A percentile compares a stretch with the other conserved stretches of the same genome.
Evolutionary conservation across 805 yeast species (phyloP).

Genomic region (Myxozyma kluyveri): DNA sequence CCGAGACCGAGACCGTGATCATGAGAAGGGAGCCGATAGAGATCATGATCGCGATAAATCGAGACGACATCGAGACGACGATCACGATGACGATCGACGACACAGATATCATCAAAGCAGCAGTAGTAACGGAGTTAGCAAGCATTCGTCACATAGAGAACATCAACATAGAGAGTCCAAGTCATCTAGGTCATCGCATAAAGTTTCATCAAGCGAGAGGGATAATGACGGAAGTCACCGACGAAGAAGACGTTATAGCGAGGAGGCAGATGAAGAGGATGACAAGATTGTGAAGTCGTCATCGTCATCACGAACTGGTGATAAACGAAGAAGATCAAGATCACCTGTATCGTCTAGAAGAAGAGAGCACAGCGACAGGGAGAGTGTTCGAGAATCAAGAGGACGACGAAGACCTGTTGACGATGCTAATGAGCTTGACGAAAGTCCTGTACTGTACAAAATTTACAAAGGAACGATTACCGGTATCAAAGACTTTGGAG

Average conservation of each 20-base stretch:
- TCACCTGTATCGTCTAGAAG: background rate
- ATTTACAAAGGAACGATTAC: slow-evolving; percentile 62
- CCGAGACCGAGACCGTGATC: slow-evolving; percentile 2
- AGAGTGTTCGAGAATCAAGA: background rate
- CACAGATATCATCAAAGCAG: background rate
- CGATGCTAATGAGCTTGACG: slow-evolving; percentile 30
- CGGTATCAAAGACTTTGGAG: slow-evolving; percentile 68
- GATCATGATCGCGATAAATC: background rate
- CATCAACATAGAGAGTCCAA: too few relatives aligned
- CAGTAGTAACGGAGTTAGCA: background rate
- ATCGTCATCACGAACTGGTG: background rate
- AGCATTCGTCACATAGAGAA: too few relatives aligned
- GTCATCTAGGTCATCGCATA: too few relatives aligned
- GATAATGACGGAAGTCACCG: slow-evolving; percentile 2
- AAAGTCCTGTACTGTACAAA: slow-evolving; percentile 43
- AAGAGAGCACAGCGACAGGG: background rate
- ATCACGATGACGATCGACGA: slow-evolving; percentile 1
- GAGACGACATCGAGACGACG: slow-evolving; percentile 4
- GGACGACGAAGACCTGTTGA: background rate
- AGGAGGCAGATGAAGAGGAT: background rate
- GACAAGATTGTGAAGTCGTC: background rate
- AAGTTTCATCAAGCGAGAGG: too few relatives aligned
- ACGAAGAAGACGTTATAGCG: background rate
- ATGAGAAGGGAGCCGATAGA: background rate
- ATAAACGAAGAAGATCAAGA: background rate